phyloP scores from a whole-genome alignment of 2,329 filamentous ascomycete genomes.

The Venturia pyrina region DNA sequence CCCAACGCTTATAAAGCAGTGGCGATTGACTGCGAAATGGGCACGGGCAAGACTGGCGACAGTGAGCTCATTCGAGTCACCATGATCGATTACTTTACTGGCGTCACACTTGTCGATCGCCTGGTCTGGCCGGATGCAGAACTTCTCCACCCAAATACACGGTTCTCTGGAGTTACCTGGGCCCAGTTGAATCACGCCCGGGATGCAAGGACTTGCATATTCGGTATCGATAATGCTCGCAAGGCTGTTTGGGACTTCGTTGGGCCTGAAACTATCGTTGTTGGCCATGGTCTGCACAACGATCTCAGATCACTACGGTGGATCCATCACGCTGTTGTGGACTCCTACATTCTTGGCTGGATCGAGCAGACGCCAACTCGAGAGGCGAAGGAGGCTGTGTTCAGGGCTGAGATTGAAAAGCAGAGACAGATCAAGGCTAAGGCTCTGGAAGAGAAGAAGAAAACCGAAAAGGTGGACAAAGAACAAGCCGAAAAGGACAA shows the following conservation, averaged over 20 bases:
- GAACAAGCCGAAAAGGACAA: conserved; percentile 16
- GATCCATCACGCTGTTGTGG: conserved; percentile 37
- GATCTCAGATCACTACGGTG: conserved; percentile 39
- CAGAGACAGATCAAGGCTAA: conserved; percentile 11
- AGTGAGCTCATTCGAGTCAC: conserved; percentile 44
- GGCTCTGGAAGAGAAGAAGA: conserved; percentile 21
- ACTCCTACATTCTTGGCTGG: conserved; percentile 29
- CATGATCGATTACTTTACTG: conserved; percentile 42
- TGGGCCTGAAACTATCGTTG: conserved; percentile 36
- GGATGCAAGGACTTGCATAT: conserved; percentile 25
- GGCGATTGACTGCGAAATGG: conserved; percentile 49
- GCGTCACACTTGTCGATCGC: conserved; percentile 38
- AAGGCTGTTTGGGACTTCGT: conserved; percentile 35
- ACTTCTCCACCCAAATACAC: conserved; percentile 42
- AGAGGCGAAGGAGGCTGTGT: conserved; percentile 6
- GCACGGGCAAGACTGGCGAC: conserved; percentile 34
- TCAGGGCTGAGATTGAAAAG: not conserved
- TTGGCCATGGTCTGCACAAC: conserved; percentile 36
- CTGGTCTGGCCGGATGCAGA: conserved; percentile 39
- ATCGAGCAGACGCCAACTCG: not conserved
- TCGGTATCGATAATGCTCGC: conserved; percentile 35
- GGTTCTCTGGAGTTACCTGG: conserved; percentile 39
- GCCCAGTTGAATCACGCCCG: conserved; percentile 29
- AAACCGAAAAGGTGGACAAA: conserved; percentile 21
- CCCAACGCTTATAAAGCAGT: conserved; percentile 22